These are phyloP conservation scores for Sphagnum tenellum DNA, from an alignment of 225 moss, liverwort and hornwort species.

Conservation along the genomic window DNA sequence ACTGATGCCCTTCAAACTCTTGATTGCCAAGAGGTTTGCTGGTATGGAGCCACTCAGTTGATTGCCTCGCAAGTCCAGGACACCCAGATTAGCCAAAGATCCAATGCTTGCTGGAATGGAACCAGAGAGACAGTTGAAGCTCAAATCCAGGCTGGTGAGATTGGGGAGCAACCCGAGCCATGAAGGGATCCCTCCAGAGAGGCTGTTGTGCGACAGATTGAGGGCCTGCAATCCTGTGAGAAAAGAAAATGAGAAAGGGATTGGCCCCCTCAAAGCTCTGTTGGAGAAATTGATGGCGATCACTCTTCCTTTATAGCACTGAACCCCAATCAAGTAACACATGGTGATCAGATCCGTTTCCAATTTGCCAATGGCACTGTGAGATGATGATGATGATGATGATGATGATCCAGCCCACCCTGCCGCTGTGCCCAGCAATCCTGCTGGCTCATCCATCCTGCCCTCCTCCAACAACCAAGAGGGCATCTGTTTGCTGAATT, in stretches of 20 bases:
- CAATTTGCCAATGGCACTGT: no score
- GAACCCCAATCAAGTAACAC: slow-evolving; percentile 1
- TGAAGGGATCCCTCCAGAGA: slow-evolving; percentile 17
- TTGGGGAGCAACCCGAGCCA: slow-evolving; percentile 5
- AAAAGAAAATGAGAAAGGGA: slow-evolving; percentile 1
- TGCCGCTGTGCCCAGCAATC: no score
- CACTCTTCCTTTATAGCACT: slow-evolving; percentile 3
- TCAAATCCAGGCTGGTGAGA: slow-evolving; percentile 30
- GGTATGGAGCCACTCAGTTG: slow-evolving; percentile 8
- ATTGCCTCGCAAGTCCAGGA: slow-evolving; percentile 30
- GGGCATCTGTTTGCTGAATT: no score
- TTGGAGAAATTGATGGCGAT: slow-evolving; percentile 8
- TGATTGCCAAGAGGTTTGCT: background rate
- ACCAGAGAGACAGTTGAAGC: slow-evolving; percentile 25
- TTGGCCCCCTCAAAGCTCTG: slow-evolving; percentile 1
- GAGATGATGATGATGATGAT: no score
- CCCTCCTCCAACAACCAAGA: no score
- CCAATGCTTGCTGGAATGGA: slow-evolving; percentile 11
- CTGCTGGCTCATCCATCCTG: no score
- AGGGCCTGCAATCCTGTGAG: slow-evolving; percentile 11
- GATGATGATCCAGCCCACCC: no score
- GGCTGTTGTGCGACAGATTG: slow-evolving; percentile 18
- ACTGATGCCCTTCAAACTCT: background rate
- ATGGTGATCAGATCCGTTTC: background rate
- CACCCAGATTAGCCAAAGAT: slow-evolving; percentile 7